A percentile compares a stretch with the other conserved stretches of the same genome.
Conservation (phyloP, 768 basidiomycete species). For the Mrakia frigida region DNA sequence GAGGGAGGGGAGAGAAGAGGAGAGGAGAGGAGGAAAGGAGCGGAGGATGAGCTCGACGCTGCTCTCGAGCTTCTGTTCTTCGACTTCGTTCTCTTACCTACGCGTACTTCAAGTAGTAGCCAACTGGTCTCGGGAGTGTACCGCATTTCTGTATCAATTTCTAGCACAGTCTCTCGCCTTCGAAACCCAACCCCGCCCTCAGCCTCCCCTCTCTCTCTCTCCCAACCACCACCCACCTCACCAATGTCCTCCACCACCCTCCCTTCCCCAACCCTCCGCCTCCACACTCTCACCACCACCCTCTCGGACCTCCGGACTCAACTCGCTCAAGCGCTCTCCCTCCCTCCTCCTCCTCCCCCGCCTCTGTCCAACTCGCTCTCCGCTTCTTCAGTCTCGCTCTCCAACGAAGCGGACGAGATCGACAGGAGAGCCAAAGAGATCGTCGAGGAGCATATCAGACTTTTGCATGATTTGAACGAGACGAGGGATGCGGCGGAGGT, state of each 20-base stretch:
- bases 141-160: too few relatives aligned
- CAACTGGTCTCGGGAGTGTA: too few relatives aligned
- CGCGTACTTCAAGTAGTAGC: too few relatives aligned
- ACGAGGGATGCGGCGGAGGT: conserved; percentile 25
- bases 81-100: too few relatives aligned
- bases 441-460: conserved; percentile 11
- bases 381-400: not conserved
- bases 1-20: too few relatives aligned
- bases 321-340: not conserved
- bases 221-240: too few relatives aligned
- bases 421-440: conserved; percentile 11
- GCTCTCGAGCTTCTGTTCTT: too few relatives aligned
- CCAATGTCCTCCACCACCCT: not conserved
- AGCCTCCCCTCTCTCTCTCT: not conserved
- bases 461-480: conserved; percentile 25
- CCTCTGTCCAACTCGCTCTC: not conserved
- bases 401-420: not conserved
- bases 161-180: not conserved
- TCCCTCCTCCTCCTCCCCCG: not conserved
- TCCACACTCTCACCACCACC: not conserved
- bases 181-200: not conserved
- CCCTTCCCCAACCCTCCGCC: not conserved
- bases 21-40: too few relatives aligned
- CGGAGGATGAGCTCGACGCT: too few relatives aligned
- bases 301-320: conserved; percentile 10